phyloP scores from a whole-genome alignment of 2,329 filamentous ascomycete genomes.

The Neurospora crassa region DNA sequence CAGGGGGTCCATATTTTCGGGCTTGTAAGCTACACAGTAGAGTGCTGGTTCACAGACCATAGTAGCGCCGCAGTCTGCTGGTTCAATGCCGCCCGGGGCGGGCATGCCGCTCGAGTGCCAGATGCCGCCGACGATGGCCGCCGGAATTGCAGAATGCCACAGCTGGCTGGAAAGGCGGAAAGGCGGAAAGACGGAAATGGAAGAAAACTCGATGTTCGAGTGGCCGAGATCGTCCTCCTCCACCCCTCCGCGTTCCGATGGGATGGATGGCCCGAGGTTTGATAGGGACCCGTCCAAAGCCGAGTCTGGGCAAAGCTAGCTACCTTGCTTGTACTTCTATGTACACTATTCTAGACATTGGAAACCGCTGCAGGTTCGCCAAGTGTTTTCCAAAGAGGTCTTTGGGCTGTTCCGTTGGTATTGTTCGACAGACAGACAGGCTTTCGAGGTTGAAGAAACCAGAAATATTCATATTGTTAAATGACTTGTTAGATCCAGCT shows the following conservation, averaged over 20 bases:
- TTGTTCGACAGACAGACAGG: neutral
- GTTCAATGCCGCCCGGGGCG: neutral
- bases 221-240: neutral
- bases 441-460: neutral
- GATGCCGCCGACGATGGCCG: neutral
- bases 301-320: neutral
- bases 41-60: neutral
- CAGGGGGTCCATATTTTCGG: neutral
- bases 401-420: neutral
- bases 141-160: neutral
- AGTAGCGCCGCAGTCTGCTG: neutral
- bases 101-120: neutral
- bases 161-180: neutral
- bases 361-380: neutral
- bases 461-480: neutral
- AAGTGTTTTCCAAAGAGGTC: neutral
- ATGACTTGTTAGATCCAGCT: neutral
- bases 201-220: neutral
- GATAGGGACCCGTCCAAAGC: neutral
- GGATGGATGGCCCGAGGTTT: neutral
- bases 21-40: neutral
- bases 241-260: neutral
- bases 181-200: neutral
- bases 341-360: neutral
- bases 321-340: neutral